phyloP scores from a whole-genome alignment of 2,329 filamentous ascomycete genomes.

The Aspergillus chevalieri region DNA sequence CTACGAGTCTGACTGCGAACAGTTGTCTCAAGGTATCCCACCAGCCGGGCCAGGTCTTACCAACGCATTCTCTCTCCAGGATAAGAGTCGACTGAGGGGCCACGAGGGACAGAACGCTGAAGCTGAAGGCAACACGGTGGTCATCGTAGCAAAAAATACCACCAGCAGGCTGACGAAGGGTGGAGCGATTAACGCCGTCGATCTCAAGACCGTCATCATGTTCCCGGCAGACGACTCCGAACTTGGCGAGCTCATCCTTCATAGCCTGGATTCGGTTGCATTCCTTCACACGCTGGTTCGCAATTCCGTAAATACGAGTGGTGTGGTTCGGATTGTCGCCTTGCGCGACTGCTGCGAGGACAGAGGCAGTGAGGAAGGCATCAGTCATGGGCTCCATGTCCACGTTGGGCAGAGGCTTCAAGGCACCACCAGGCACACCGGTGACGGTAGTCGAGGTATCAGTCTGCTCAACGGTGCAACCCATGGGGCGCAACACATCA shows the following conservation, averaged over 20 bases:
- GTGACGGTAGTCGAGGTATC: conserved; percentile 84
- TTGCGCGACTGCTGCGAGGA: conserved; percentile 80
- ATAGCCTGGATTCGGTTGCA: conserved; percentile 95
- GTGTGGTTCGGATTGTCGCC: conserved; percentile 57
- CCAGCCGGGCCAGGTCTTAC: conserved; percentile 98
- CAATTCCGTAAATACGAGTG: conserved; percentile 87
- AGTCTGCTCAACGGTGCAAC: conserved; percentile 81
- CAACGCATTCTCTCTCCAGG: conserved; percentile 84
- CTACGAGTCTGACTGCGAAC: conserved; percentile 71
- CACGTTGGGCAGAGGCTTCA: conserved; percentile 72
- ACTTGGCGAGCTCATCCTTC: conserved; percentile 90
- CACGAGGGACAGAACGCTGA: conserved; percentile 76
- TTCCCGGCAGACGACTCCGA: conserved; percentile 78
- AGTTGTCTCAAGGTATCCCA: conserved; percentile 81
- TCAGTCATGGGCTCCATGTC: conserved; percentile 99
- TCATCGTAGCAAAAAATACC: conserved; percentile 93
- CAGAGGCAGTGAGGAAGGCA: conserved; percentile 90
- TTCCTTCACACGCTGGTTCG: conserved; percentile 96
- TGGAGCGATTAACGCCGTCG: conserved; percentile 50
- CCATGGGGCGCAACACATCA: conserved; percentile 87
- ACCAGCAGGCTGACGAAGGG: conserved; percentile 51
- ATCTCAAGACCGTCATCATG: conserved; percentile 85
- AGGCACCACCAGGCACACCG: conserved; percentile 66
- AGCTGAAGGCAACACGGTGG: conserved; percentile 97
- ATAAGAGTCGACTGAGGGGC: conserved; percentile 68